Evolutionary conservation across 2,329 filamentous ascomycete species (phyloP).

Genomic region (Claviceps sorghi): DNA sequence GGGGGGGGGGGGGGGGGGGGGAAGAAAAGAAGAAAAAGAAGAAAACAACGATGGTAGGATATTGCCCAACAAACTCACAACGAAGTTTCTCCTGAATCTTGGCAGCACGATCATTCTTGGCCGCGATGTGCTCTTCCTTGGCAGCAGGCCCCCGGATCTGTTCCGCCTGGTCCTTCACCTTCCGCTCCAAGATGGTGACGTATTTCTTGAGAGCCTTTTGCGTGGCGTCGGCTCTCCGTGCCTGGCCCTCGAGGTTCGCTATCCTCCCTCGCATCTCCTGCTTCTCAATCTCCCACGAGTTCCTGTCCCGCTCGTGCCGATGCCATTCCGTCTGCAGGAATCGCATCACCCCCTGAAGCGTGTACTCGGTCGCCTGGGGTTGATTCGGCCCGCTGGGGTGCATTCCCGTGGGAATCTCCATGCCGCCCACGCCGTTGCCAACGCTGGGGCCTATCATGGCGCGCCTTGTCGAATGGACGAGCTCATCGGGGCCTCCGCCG

Average conservation of each 20-base stretch:
- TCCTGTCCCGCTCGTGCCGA: constrained; percentile 90
- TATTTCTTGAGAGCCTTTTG: constrained; percentile 86
- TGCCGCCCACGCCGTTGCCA: constrained; percentile 31
- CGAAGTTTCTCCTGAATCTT: constrained; percentile 43
- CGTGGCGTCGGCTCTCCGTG: constrained; percentile 70
- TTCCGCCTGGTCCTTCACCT: constrained; percentile 67
- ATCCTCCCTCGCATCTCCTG: constrained; percentile 99
- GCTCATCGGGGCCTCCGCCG: constrained; percentile 22
- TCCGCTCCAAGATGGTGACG: constrained; percentile 75
- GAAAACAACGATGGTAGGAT: background rate
- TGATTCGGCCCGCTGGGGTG: constrained; percentile 32
- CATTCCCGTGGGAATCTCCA: constrained; percentile 33
- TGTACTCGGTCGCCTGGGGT: constrained; percentile 47
- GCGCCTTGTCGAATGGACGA: constrained; percentile 20
- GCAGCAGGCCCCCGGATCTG: constrained; percentile 41
- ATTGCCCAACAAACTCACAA: constrained; percentile 23
- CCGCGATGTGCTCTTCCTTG: constrained; percentile 25
- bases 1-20: too few species aligned
- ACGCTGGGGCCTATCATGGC: constrained; percentile 28
- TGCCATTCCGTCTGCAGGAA: constrained; percentile 99
- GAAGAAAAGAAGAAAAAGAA: background rate
- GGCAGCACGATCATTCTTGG: constrained; percentile 36
- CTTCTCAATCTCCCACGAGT: constrained; percentile 97
- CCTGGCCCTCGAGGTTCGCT: constrained; percentile 81
- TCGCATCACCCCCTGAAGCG: constrained; percentile 77